phyloP scores from a whole-genome alignment of 768 basidiomycete species.

The Lactarius vividus region DNA sequence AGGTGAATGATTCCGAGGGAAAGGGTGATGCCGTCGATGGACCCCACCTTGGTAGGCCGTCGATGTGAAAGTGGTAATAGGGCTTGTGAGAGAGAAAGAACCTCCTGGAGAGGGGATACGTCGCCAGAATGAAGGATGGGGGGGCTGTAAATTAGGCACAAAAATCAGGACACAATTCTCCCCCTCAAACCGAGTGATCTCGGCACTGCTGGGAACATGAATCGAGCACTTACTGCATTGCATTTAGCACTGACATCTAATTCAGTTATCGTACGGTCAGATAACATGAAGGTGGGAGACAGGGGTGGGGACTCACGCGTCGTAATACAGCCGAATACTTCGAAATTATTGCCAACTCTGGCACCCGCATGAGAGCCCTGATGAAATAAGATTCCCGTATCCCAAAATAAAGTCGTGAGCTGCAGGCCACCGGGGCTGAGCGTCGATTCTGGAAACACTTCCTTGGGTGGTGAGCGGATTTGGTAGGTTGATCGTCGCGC shows the following conservation, averaged over 20 bases:
- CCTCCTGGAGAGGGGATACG: constrained; percentile 22
- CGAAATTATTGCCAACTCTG: constrained; percentile 23
- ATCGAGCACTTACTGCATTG: constrained; percentile 14
- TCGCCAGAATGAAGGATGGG: constrained; percentile 20
- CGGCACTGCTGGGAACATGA: background rate
- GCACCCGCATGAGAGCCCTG: constrained; percentile 24
- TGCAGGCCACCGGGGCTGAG: constrained; percentile 27
- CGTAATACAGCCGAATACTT: constrained; percentile 24
- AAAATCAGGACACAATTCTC: constrained; percentile 1
- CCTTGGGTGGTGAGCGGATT: constrained; percentile 25
- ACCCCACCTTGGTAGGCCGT: constrained; percentile 11
- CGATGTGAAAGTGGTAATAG: constrained; percentile 15
- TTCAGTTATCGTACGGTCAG: background rate
- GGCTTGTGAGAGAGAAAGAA: constrained; percentile 20
- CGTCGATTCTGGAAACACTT: constrained; percentile 28
- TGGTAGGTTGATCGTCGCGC: constrained; percentile 25
- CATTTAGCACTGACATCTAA: constrained; percentile 19
- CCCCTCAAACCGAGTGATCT: background rate
- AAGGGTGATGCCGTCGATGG: constrained; percentile 13
- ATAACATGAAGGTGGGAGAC: background rate
- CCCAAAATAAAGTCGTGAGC: constrained; percentile 27
- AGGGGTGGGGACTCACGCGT: constrained; percentile 19
- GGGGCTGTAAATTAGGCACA: constrained; percentile 8
- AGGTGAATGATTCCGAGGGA: constrained; percentile 9
- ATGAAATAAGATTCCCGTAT: constrained; percentile 24